These are phyloP conservation scores for Gamsiella multidivaricata DNA, from an alignment of 192 early-diverging fungal species.

Conservation along the genomic window DNA sequence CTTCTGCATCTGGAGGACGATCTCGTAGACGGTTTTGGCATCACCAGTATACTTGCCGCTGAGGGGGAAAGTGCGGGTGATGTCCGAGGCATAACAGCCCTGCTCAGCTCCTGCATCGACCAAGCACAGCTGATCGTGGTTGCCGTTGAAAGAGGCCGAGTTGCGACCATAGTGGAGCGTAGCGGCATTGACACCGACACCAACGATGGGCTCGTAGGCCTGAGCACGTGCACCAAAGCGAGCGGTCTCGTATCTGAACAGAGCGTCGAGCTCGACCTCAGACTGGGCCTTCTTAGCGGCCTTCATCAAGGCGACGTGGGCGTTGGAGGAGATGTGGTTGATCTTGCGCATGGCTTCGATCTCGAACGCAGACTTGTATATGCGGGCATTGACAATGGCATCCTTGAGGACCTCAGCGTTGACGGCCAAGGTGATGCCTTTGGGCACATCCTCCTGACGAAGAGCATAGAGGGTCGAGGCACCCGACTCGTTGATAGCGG, in stretches of 20 bases:
- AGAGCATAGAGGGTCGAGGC: conserved; percentile 65
- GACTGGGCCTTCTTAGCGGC: conserved; percentile 68
- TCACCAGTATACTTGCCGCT: conserved; percentile 77
- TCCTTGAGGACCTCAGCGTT: conserved; percentile 44
- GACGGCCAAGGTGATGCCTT: conserved; percentile 28
- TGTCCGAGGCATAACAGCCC: conserved; percentile 89
- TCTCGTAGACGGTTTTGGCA: conserved; percentile 83
- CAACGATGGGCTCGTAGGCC: conserved; percentile 90
- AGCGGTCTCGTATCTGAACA: conserved; percentile 81
- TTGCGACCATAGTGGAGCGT: conserved; percentile 90
- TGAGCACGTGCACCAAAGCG: conserved; percentile 75
- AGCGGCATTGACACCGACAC: conserved; percentile 78
- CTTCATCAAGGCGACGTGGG: conserved; percentile 86
- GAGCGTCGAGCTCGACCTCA: conserved; percentile 82
- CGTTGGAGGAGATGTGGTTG: conserved; percentile 76
- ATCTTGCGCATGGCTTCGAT: conserved; percentile 81
- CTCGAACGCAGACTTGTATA: conserved; percentile 87
- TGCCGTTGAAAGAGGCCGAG: conserved; percentile 61
- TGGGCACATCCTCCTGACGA: conserved; percentile 55
- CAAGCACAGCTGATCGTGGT: conserved; percentile 62
- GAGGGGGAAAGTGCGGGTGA: conserved; percentile 90
- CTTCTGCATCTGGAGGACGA: conserved; percentile 86
- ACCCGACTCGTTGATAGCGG: conserved; percentile 58
- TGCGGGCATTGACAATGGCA: conserved; percentile 81
- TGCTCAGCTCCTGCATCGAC: conserved; percentile 90